These are phyloP conservation scores for Chimonanthus salicifolius DNA, from an alignment of 164 flowering plant genomes.

Conservation along the genomic window DNA sequence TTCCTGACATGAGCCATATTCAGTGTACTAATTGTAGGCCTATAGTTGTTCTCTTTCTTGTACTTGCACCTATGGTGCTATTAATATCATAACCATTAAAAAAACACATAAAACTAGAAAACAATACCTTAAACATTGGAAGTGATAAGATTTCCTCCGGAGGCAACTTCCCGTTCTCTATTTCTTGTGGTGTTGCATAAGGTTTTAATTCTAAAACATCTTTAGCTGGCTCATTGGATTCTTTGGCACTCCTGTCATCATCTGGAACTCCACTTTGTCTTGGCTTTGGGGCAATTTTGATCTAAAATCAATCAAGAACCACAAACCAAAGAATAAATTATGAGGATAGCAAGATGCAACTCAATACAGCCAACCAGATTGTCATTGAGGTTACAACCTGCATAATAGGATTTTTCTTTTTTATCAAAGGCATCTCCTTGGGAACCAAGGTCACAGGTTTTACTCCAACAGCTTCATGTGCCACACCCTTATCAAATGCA, in stretches of 20 bases:
- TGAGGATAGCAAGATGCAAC: constrained; percentile 1
- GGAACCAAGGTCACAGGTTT: constrained; percentile 69
- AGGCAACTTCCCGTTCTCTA: constrained; percentile 74
- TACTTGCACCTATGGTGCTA: no score
- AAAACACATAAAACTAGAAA: not conserved
- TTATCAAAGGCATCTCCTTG: constrained; percentile 82
- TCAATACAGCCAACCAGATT: not conserved
- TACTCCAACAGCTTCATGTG: constrained; percentile 92
- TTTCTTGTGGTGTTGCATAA: constrained; percentile 62
- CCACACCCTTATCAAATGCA: constrained; percentile 77
- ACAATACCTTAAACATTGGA: constrained; percentile 89
- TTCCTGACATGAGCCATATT: no score
- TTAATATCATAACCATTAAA: no score
- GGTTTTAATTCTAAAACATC: constrained; percentile 28
- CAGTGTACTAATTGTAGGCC: no score
- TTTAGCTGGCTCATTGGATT: constrained; percentile 27
- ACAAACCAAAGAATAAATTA: not conserved
- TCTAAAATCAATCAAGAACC: constrained; percentile 37
- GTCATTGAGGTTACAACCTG: constrained; percentile 43
- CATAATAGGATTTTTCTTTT: constrained; percentile 74
- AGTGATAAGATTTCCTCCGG: constrained; percentile 92
- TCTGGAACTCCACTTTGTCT: constrained; percentile 34
- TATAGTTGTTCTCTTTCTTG: no score
- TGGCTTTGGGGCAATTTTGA: constrained; percentile 64
- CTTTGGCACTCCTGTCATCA: constrained; percentile 22